Percentiles rank a stretch among this genome's conserved stretches.
These are phyloP conservation scores for Colletotrichum scovillei DNA, from an alignment of 2,329 filamentous ascomycete species.

Conservation along the genomic window DNA sequence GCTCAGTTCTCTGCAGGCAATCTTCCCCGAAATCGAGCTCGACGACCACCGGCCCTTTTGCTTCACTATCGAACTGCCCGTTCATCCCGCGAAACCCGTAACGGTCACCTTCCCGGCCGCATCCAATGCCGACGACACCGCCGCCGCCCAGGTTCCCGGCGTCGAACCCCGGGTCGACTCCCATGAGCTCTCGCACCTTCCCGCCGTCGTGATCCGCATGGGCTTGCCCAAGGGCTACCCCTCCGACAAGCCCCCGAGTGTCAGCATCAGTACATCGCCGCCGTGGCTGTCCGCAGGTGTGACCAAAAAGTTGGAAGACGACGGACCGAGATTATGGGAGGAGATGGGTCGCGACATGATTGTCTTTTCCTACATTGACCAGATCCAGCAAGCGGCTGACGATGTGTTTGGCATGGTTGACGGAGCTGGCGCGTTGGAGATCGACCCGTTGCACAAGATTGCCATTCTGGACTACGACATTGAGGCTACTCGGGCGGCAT, in stretches of 20 bases:
- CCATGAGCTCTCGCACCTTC: slow-evolving; percentile 66
- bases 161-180: slow-evolving; percentile 50
- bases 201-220: slow-evolving; percentile 65
- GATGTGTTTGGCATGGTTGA: slow-evolving; percentile 69
- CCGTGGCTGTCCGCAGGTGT: slow-evolving; percentile 66
- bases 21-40: slow-evolving; percentile 73
- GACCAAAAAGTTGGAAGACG: slow-evolving; percentile 60
- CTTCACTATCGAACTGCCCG: slow-evolving; percentile 68
- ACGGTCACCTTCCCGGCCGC: slow-evolving; percentile 68
- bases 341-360: slow-evolving; percentile 69
- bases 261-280: slow-evolving; percentile 64
- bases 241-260: slow-evolving; percentile 58
- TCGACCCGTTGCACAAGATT: slow-evolving; percentile 71
- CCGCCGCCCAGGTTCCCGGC: slow-evolving; percentile 26
- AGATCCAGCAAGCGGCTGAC: slow-evolving; percentile 68
- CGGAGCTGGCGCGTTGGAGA: slow-evolving; percentile 58
- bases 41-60: slow-evolving; percentile 56
- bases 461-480: slow-evolving; percentile 83
- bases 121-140: slow-evolving; percentile 38
- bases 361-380: slow-evolving; percentile 73
- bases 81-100: slow-evolving; percentile 64
- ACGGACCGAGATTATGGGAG: slow-evolving; percentile 69
- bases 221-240: slow-evolving; percentile 70
- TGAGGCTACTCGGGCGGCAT: slow-evolving; percentile 77
- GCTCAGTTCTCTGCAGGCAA: slow-evolving; percentile 70